These are phyloP conservation scores for Podosphaera fusca DNA, from an alignment of 2,329 filamentous ascomycete genomes.

Conservation along the genomic window DNA sequence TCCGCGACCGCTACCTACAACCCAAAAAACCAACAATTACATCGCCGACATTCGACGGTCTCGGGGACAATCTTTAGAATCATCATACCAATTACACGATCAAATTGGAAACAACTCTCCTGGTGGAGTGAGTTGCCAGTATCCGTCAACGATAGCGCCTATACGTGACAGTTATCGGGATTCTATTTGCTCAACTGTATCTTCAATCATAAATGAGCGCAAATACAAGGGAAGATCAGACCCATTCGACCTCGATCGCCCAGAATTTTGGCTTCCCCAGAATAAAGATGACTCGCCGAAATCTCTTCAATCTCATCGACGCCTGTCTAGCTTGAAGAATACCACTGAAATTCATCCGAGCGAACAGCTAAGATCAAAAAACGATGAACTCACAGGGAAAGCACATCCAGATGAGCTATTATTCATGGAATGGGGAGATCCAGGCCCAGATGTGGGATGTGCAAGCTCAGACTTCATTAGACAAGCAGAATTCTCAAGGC, in stretches of 20 bases:
- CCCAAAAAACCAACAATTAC: conserved; percentile 20
- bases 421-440: conserved; percentile 23
- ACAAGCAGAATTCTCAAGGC: neutral
- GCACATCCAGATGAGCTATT: too few species aligned
- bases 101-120: conserved; percentile 5
- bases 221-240: conserved; percentile 38
- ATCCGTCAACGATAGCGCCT: conserved; percentile 13
- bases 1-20: conserved; percentile 10
- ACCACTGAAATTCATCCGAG: neutral
- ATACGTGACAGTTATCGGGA: conserved; percentile 16
- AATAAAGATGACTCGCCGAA: neutral
- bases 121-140: conserved; percentile 8
- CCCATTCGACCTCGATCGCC: conserved; percentile 38
- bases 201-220: conserved; percentile 19
- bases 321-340: neutral
- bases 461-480: conserved; percentile 5
- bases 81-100: conserved; percentile 11
- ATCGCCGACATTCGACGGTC: conserved; percentile 25
- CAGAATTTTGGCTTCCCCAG: conserved; percentile 20
- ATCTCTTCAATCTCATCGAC: conserved; percentile 1
- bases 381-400: conserved; percentile 11
- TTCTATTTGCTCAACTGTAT: conserved; percentile 19
- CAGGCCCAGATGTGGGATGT: conserved; percentile 29
- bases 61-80: conserved; percentile 22
- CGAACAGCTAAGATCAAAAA: neutral